Evolutionary conservation across 2,329 filamentous ascomycete genomes (phyloP).

Genomic region (Phyllosticta capitalensis): DNA sequence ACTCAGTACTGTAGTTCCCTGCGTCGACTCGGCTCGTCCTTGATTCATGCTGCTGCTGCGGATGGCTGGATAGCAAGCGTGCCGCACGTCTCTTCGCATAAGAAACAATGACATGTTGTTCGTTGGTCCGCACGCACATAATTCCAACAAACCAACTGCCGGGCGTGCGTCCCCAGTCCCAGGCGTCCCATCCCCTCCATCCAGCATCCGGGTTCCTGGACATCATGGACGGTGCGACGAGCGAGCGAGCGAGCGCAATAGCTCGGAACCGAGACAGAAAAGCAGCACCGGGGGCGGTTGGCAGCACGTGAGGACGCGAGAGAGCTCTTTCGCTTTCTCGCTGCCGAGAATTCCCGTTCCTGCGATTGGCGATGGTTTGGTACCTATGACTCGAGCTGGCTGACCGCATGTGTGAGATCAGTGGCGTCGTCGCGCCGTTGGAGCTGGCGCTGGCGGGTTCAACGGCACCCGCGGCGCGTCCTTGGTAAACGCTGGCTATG

Average conservation of each 20-base stretch:
- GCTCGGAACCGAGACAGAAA: background rate
- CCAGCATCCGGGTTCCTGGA: background rate
- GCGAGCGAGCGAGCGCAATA: background rate
- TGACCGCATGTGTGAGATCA: background rate
- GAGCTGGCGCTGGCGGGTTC: background rate
- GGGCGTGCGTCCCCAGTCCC: background rate
- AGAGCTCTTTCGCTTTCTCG: no score
- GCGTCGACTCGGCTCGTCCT: background rate
- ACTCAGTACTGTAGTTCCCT: background rate
- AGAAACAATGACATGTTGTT: no score
- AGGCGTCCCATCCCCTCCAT: no score
- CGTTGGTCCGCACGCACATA: background rate
- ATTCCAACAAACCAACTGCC: background rate
- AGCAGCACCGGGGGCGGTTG: background rate
- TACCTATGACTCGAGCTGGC: background rate
- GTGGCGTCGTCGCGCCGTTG: background rate
- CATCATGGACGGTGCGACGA: background rate
- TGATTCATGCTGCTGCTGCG: background rate
- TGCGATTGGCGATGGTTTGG: background rate
- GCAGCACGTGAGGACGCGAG: background rate
- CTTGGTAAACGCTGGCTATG: background rate
- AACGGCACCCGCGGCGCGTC: background rate
- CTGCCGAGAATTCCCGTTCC: background rate
- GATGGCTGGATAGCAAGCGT: background rate
- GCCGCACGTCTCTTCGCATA: no score